phyloP scores from a whole-genome alignment of 306 rosid genomes.

The Lathyrus aphaca region DNA sequence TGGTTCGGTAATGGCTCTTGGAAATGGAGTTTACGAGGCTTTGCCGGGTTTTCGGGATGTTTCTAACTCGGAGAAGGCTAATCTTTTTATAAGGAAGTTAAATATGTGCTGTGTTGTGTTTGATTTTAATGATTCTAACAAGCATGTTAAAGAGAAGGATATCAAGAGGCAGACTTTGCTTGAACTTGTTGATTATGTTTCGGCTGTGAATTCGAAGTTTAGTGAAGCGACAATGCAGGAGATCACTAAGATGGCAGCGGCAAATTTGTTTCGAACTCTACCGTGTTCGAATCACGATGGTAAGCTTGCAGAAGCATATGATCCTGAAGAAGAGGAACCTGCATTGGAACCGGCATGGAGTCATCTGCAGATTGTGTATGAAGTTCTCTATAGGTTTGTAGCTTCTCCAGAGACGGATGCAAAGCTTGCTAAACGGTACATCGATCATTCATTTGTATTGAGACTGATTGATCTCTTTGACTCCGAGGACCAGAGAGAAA shows the following conservation, averaged over 20 bases:
- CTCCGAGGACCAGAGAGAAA: slow-evolving; percentile 37
- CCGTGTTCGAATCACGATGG: slow-evolving; percentile 51
- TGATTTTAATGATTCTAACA: slow-evolving; percentile 53
- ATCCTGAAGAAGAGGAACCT: slow-evolving; percentile 61
- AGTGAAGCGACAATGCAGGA: slow-evolving; percentile 58
- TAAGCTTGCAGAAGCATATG: slow-evolving; percentile 53
- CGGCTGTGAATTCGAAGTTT: slow-evolving; percentile 52
- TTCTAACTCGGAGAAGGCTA: slow-evolving; percentile 55
- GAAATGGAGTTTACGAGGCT: slow-evolving; percentile 49
- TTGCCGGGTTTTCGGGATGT: slow-evolving; percentile 61
- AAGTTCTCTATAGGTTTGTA: slow-evolving; percentile 53
- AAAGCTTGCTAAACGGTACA: slow-evolving; percentile 56
- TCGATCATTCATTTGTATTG: slow-evolving; percentile 39
- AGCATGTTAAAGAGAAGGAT: slow-evolving; percentile 55
- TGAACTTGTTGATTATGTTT: slow-evolving; percentile 63
- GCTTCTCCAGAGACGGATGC: slow-evolving; percentile 65
- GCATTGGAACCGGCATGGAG: slow-evolving; percentile 63
- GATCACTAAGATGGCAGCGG: slow-evolving; percentile 57
- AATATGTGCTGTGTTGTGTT: slow-evolving; percentile 56
- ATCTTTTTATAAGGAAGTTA: slow-evolving; percentile 54
- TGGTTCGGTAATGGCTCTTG: slow-evolving; percentile 36
- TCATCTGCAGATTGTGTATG: slow-evolving; percentile 56
- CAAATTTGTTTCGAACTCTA: slow-evolving; percentile 57
- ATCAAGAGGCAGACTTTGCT: slow-evolving; percentile 59
- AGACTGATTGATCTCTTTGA: slow-evolving; percentile 36